A percentile compares a stretch with the other conserved stretches of the same genome.
These are phyloP conservation scores for Senecio squalidus DNA, from an alignment of 140 eudicot genomes.

Conservation along the genomic window DNA sequence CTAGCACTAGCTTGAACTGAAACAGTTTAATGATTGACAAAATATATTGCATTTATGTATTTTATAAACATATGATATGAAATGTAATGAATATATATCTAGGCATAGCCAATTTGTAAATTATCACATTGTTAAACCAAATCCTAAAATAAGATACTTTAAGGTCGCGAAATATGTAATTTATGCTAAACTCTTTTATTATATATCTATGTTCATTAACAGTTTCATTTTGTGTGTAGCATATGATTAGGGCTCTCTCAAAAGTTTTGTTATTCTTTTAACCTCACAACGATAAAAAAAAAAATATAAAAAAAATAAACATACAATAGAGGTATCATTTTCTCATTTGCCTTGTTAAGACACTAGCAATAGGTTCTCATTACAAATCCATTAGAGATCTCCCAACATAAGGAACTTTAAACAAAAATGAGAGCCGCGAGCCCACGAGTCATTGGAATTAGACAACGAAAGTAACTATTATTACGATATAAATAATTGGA, in stretches of 20 bases:
- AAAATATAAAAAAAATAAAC: too few species aligned
- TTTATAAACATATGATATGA: not conserved
- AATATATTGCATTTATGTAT: too few species aligned
- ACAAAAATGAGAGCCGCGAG: not conserved
- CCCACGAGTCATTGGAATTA: not conserved
- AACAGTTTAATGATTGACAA: too few species aligned
- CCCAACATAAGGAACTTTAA: not conserved
- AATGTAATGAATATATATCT: not conserved
- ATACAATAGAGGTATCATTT: not conserved
- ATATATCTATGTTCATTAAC: not conserved
- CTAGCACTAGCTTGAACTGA: too few species aligned
- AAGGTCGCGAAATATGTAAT: not conserved
- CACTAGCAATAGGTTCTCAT: not conserved
- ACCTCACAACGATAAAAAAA: not conserved
- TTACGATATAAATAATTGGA: too few species aligned
- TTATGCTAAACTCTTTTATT: not conserved
- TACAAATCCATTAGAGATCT: not conserved
- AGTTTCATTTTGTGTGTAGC: not conserved
- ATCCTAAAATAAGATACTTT: not conserved
- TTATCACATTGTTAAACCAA: not conserved
- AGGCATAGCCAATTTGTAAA: not conserved
- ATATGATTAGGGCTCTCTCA: not conserved
- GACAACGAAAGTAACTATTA: not conserved
- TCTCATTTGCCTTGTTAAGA: not conserved
- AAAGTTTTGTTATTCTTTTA: not conserved